Evolutionary conservation across 495 filamentous ascomycete genomes (phyloP), one percentile per base, ranked within the genome.

Genomic region (Trichoderma orchidacearum): DNA sequence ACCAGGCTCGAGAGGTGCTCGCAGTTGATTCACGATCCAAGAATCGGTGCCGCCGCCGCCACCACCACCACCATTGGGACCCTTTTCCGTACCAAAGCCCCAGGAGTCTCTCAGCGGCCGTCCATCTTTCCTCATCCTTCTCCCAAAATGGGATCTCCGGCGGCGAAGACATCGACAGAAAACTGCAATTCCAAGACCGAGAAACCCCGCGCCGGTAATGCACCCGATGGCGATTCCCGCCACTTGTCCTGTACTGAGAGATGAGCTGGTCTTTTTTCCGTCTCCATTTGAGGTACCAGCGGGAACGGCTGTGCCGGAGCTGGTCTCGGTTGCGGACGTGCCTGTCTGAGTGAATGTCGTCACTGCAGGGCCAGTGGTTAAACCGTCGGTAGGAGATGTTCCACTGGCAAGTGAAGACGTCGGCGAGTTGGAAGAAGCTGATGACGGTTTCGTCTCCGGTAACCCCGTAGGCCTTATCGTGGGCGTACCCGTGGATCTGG

Each of bases 361-460:
- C 28, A 55, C 30, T 18, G 36, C 27, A 25, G 60, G 53, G 28
- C 48, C 28, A 57, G 56, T 54, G 50, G 53, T 57, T 36, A 53
- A 38, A 34, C 34, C 11, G 54, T 55, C 12, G 55, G 25, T 23
- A n/a, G 13, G 51, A 27, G 41, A 48, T 27, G 32, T 12, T 21
- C 34, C 11, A 53, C 53, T 8, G 55, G 25, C 27, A n/a, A 7
- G 51, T 12, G 41, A 48, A 12, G 32, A 66, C 69, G 41, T 72
- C 70, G 15, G 63, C 60, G 55, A 72, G 67, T 7, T 67, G 68
- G 17, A 65, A 55, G 53, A 74, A 66, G 27, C 70, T 70, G 27
- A 64, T 53, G 59, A 31, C 68, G 64, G 25, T 64, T 70, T 58
- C 61, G 66, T 51, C 62, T 63, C 11, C 73, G 70, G 11, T 68